phyloP scores from a whole-genome alignment of 495 filamentous ascomycete genomes.

The Daldinia bambusicola region DNA sequence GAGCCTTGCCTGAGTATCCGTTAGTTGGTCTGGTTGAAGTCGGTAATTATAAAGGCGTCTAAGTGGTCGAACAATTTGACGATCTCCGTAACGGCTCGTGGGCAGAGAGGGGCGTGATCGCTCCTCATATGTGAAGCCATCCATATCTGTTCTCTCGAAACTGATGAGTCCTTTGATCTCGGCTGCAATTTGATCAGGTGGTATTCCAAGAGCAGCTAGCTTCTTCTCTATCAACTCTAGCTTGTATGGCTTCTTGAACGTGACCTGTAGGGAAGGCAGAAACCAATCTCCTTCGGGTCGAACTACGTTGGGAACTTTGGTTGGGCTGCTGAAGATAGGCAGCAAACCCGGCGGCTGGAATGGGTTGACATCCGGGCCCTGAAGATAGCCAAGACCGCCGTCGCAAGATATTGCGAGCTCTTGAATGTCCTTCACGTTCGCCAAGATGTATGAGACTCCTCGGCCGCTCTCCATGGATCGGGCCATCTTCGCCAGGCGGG shows the following conservation, averaged over 20 bases:
- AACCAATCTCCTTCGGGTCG: not conserved
- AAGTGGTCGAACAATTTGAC: not conserved
- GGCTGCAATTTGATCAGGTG: not conserved
- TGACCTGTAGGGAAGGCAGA: not conserved
- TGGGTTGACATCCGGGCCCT: constrained; percentile 39
- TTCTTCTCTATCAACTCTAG: constrained; percentile 30
- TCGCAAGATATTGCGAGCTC: constrained; percentile 66
- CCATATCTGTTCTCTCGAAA: not conserved
- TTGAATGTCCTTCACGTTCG: constrained; percentile 51
- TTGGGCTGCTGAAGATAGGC: constrained; percentile 10
- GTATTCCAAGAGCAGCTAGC: constrained; percentile 29
- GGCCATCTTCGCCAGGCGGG: constrained; percentile 57
- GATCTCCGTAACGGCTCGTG: not conserved
- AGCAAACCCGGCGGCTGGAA: constrained; percentile 12
- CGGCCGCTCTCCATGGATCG: constrained; percentile 62
- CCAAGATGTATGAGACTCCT: constrained; percentile 61
- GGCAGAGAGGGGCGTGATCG: constrained; percentile 17
- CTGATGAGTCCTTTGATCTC: not conserved
- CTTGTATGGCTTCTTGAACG: constrained; percentile 12
- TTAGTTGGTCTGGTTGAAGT: constrained; percentile 48
- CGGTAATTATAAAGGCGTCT: not conserved
- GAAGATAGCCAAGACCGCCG: constrained; percentile 67
- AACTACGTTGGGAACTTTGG: not conserved
- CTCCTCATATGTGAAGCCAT: not conserved
- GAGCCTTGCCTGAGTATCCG: constrained; percentile 65